A percentile compares a stretch with the other conserved stretches of the same genome.
Evolutionary conservation across 441 rosid genomes (phyloP).

Genomic region (Sinapis alba): DNA sequence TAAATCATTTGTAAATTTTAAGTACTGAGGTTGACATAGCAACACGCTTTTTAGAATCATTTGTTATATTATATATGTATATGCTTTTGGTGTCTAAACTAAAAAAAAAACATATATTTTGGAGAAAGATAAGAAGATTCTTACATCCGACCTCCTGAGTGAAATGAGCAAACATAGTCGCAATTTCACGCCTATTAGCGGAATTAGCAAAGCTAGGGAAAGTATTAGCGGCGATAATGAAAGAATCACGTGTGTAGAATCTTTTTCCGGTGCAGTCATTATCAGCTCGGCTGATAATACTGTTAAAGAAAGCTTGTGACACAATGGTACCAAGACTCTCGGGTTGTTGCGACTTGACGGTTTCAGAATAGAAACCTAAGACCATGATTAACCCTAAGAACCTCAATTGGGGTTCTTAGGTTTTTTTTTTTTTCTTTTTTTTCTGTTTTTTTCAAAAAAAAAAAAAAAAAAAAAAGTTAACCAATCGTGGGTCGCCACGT

Average conservation of each 20-base stretch:
- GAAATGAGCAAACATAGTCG: constrained; percentile 69
- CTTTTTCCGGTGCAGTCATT: constrained; percentile 45
- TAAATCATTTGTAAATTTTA: too few relatives aligned
- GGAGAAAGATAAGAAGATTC: not conserved
- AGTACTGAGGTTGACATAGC: too few relatives aligned
- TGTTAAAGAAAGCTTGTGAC: constrained; percentile 46
- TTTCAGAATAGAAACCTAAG: constrained; percentile 19
- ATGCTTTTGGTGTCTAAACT: too few relatives aligned
- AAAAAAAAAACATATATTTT: too few relatives aligned
- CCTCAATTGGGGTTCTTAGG: too few relatives aligned
- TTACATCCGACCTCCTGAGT: constrained; percentile 64
- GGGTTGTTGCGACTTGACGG: constrained; percentile 35
- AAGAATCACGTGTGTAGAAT: constrained; percentile 51
- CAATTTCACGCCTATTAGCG: constrained; percentile 60
- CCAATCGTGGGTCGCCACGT: too few relatives aligned
- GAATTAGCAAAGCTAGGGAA: constrained; percentile 51
- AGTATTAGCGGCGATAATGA: constrained; percentile 41
- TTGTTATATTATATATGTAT: too few relatives aligned
- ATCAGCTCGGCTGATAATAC: constrained; percentile 46
- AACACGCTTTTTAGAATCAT: too few relatives aligned
- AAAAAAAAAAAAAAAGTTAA: too few relatives aligned
- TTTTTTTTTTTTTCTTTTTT: too few relatives aligned
- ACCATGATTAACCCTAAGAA: too few relatives aligned
- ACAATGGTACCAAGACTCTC: constrained; percentile 34
- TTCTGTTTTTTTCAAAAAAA: too few relatives aligned